A percentile compares a stretch with the other conserved stretches of the same genome.
These are phyloP conservation scores for Clavispora santaluciae DNA, from an alignment of 805 yeast genomes.

Conservation along the genomic window DNA sequence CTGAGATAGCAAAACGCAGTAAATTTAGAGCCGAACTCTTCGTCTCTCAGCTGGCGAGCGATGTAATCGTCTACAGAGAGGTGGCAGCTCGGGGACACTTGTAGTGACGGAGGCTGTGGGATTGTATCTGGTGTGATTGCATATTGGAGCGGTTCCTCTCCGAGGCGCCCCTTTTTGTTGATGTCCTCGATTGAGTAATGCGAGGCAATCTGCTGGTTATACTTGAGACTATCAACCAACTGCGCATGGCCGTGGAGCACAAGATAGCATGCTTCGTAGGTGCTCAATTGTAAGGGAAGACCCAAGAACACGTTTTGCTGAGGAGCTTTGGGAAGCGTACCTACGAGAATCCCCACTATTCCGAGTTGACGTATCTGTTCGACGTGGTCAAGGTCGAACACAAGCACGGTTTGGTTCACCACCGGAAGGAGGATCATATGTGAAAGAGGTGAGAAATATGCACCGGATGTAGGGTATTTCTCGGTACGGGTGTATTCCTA, in stretches of 20 bases:
- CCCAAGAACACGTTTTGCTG: conserved; percentile 90
- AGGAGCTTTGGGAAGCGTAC: conserved; percentile 85
- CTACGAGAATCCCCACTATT: conserved; percentile 71
- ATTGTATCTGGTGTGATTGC: conserved; percentile 1
- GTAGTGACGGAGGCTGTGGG: background rate
- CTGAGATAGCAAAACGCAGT: conserved; percentile 37
- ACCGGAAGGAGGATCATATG: conserved; percentile 18
- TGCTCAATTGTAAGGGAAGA: conserved; percentile 67
- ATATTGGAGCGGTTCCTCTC: background rate
- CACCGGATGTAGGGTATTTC: background rate
- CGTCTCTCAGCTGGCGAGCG: background rate
- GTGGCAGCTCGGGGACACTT: background rate
- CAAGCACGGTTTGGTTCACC: conserved; percentile 34
- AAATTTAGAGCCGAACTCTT: conserved; percentile 9
- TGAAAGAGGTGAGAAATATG: background rate
- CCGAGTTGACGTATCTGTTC: conserved; percentile 54
- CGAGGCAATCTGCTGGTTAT: conserved; percentile 12
- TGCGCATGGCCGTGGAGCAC: conserved; percentile 38
- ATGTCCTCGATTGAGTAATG: background rate
- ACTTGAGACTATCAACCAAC: conserved; percentile 38
- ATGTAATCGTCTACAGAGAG: conserved; percentile 1
- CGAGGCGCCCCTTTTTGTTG: background rate
- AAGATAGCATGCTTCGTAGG: conserved; percentile 72
- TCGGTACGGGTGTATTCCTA: background rate
- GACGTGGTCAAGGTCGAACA: conserved; percentile 56